Conservation (phyloP, 371 early-diverging fungal species). For the Mucor saturninus region DNA sequence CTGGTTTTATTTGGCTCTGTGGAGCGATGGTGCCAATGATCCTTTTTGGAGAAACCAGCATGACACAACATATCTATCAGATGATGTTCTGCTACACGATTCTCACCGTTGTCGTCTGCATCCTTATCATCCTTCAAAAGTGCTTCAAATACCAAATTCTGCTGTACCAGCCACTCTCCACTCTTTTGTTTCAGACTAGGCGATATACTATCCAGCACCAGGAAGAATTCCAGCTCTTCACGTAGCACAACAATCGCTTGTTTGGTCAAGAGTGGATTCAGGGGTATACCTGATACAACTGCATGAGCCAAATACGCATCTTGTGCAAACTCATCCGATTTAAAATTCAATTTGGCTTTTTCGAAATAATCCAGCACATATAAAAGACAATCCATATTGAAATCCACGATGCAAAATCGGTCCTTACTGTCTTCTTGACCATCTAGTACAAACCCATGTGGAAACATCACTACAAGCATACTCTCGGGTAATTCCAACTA, state of each 20-base stretch:
- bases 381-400: constrained; percentile 18
- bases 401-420: constrained; percentile 25
- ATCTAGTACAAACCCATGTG: constrained; percentile 68
- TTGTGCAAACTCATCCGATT: constrained; percentile 10
- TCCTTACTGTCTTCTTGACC: constrained; percentile 29
- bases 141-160: constrained; percentile 67
- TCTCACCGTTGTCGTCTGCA: neutral
- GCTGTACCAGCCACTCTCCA: constrained; percentile 56
- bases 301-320: constrained; percentile 22
- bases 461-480: constrained; percentile 79
- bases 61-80: constrained; percentile 82
- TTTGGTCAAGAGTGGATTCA: constrained; percentile 25
- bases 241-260: constrained; percentile 30
- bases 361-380: constrained; percentile 14
- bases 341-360: neutral
- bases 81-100: constrained; percentile 66
- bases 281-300: constrained; percentile 11
- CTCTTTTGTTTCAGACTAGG: constrained; percentile 53
- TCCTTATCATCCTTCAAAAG: constrained; percentile 36
- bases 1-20: constrained; percentile 69
- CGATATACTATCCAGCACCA: neutral
- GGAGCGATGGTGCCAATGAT: constrained; percentile 77
- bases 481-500: constrained; percentile 62
- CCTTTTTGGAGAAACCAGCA: constrained; percentile 74
- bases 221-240: constrained; percentile 36